Base-by-base conservation (phyloP, 306 rosid species). In the Phaseolus lunatus region DNA sequence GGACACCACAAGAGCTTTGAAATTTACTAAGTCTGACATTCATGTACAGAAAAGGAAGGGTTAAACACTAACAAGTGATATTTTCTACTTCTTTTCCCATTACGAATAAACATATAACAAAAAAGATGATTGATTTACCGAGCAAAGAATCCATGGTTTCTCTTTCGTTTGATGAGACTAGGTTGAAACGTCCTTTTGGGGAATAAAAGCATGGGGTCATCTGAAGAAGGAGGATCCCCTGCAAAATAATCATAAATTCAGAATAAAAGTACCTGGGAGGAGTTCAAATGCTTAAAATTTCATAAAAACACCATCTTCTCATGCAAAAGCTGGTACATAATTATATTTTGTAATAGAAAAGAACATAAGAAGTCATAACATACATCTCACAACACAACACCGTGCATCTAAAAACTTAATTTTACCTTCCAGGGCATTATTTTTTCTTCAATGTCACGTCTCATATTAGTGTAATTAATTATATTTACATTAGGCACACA, bases 161-260 rank as follows among this genome's bases (percentile, higher is more conserved):
- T 89, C 90, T 92, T 96, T 19, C 99, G 85, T 80, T 82, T 67
- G 71, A 96, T 85, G 75, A 67, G 29, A 88, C 98, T 96, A 20
- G 99, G 98, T 78, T 96, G 99, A 85, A 88, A 96, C 27, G 94
- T 87, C 86, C 97, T 77, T 83, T 96, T 92, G 4, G 96, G 94
- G 78, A 89, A 89, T 77, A 96, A 85, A 72, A 96, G 78, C 94
- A 96, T 89, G 2, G 94, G 87, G 50, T 92, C 97, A 5, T 87
- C 77, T 54, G 92, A 81, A 14, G 89, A 85, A 82, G 94, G 77
- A 50, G 24, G 76, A 50, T 88, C 84, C 45, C 84, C 97, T 90
- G 88, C 68, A 67, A 67, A 73, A 84, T 18, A 56, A 67, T 9
- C 14, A 62, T 37, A 59, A 48, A 43, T 19, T 44, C 26, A 45